phyloP scores from a whole-genome alignment of 2,329 filamentous ascomycete genomes.

The Nemania serpens region DNA sequence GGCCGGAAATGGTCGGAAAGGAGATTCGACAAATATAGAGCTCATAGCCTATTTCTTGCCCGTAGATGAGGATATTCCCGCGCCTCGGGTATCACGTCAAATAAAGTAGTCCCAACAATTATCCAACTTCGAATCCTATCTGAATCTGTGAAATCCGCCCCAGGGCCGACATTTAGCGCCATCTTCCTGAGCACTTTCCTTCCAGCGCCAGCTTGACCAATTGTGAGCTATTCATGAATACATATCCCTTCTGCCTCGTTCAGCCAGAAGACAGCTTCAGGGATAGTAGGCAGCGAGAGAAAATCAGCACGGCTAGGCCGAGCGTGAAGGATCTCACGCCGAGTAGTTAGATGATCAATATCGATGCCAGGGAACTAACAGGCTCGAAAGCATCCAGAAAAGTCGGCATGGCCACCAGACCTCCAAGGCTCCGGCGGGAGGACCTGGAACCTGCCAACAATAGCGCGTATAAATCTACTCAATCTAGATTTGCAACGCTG shows the following conservation, averaged over 20 bases:
- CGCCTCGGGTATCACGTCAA: background rate
- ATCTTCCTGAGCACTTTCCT: constrained; percentile 57
- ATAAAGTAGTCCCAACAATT: background rate
- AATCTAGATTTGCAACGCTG: constrained; percentile 40
- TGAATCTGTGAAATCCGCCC: constrained; percentile 6
- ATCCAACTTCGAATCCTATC: constrained; percentile 12
- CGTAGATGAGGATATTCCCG: background rate
- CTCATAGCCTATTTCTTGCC: background rate
- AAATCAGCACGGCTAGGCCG: constrained; percentile 46
- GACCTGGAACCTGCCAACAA: constrained; percentile 66
- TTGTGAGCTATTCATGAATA: constrained; percentile 58
- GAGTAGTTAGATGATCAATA: constrained; percentile 68
- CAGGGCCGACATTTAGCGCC: constrained; percentile 45
- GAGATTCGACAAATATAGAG: constrained; percentile 80
- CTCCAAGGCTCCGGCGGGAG: constrained; percentile 62
- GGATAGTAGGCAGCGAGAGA: constrained; percentile 54
- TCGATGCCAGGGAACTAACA: constrained; percentile 71
- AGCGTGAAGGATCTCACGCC: constrained; percentile 61
- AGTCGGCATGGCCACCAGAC: constrained; percentile 68
- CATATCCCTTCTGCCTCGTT: constrained; percentile 49
- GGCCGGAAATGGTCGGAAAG: constrained; percentile 88
- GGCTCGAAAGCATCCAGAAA: constrained; percentile 72
- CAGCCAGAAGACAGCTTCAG: constrained; percentile 49
- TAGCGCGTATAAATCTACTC: constrained; percentile 64
- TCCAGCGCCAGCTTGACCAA: no score